A percentile compares a stretch with the other conserved stretches of the same genome.
Conservation (phyloP, 768 basidiomycete genomes). For the Podaxis rugospora region DNA sequence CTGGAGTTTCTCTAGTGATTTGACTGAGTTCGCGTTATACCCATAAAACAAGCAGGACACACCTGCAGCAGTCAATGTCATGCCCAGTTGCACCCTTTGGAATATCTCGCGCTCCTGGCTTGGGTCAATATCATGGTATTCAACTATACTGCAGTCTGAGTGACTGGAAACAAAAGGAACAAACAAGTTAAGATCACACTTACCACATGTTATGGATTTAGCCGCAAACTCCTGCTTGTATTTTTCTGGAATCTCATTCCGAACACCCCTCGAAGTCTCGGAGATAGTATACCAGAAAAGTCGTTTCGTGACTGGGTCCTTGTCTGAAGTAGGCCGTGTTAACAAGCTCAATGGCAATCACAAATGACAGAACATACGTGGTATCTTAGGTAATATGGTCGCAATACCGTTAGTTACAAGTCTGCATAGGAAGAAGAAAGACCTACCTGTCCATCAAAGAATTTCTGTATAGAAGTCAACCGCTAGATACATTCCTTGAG, state of each 20-base stretch:
- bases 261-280: conserved; percentile 35
- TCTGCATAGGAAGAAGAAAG: conserved; percentile 22
- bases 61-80: conserved; percentile 73
- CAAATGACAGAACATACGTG: conserved; percentile 35
- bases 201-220: conserved; percentile 68
- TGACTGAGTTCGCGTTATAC: neutral
- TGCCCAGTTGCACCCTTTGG: conserved; percentile 78
- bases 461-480: conserved; percentile 74
- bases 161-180: neutral
- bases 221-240: conserved; percentile 47
- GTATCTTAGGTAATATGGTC: conserved; percentile 36
- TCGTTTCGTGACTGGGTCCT: conserved; percentile 53
- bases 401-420: neutral
- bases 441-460: conserved; percentile 68
- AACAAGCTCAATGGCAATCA: neutral
- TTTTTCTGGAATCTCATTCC: conserved; percentile 47
- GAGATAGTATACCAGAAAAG: conserved; percentile 59
- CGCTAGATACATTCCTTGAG: conserved; percentile 32
- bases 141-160: conserved; percentile 38
- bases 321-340: conserved; percentile 35
- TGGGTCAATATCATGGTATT: conserved; percentile 54
- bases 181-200: conserved; percentile 16
- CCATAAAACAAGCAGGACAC: conserved; percentile 7
- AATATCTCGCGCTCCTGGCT: conserved; percentile 74
- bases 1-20: conserved; percentile 64